phyloP scores from a whole-genome alignment of 805 yeast species.

The Naumovozyma dairenensis region DNA sequence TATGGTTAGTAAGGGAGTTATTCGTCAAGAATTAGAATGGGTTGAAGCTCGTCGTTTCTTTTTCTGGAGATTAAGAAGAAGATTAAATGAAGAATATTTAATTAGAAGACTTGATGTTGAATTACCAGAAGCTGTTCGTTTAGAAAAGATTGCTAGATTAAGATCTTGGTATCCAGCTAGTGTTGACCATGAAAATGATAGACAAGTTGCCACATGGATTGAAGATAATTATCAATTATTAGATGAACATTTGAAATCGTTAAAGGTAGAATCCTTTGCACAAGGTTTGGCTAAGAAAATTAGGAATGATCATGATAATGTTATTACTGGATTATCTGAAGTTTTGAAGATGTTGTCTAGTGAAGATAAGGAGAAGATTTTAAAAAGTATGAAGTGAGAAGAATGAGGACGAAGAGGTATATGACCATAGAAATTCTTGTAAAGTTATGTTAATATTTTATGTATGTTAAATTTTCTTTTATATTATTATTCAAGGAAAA shows the following conservation, averaged over 20 bases:
- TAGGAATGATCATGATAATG: constrained; percentile 43
- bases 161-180: constrained; percentile 77
- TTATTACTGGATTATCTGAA: constrained; percentile 47
- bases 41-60: constrained; percentile 82
- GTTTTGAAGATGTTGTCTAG: constrained; percentile 42
- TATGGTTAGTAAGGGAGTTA: constrained; percentile 91
- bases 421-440: background rate
- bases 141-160: constrained; percentile 78
- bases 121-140: constrained; percentile 48
- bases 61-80: constrained; percentile 98
- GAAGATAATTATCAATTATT: constrained; percentile 64
- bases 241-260: constrained; percentile 49
- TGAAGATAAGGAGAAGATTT: constrained; percentile 42
- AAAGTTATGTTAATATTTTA: background rate
- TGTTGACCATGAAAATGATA: constrained; percentile 61
- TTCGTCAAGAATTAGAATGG: constrained; percentile 82
- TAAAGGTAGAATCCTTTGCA: constrained; percentile 59
- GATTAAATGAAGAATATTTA: constrained; percentile 85
- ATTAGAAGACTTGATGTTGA: constrained; percentile 62
- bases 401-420: background rate
- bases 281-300: constrained; percentile 52
- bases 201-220: constrained; percentile 73
- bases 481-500: background rate
- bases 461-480: background rate
- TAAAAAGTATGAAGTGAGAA: constrained; percentile 29